These are phyloP conservation scores for Camelina sativa DNA, from an alignment of 345 rosid species.

Conservation along the genomic window DNA sequence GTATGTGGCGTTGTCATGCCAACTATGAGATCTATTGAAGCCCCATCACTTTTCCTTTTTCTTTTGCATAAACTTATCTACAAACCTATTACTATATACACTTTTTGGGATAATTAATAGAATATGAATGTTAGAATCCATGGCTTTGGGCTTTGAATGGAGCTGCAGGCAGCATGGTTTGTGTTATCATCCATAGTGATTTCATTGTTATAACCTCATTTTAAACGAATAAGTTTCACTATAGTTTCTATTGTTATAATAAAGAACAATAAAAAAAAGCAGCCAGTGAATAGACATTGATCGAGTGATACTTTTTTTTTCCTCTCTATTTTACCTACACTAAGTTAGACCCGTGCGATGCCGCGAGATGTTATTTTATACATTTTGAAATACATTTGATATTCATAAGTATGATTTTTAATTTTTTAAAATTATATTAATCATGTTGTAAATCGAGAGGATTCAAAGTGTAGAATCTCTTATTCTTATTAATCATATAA, in stretches of 20 bases:
- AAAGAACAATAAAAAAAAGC: too few relatives aligned
- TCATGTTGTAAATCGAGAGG: too few relatives aligned
- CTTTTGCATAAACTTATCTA: conserved; percentile 5
- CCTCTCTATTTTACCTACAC: too few relatives aligned
- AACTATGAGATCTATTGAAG: conserved; percentile 30
- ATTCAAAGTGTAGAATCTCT: too few relatives aligned
- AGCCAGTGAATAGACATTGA: too few relatives aligned
- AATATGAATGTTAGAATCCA: conserved; percentile 20
- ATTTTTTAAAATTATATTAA: too few relatives aligned
- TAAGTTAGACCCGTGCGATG: too few relatives aligned
- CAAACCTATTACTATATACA: conserved; percentile 1
- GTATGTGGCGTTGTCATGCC: conserved; percentile 45
- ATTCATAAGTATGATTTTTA: too few relatives aligned
- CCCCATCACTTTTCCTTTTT: conserved; percentile 13
- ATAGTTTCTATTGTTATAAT: too few relatives aligned
- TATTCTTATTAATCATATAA: too few relatives aligned
- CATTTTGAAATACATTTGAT: too few relatives aligned
- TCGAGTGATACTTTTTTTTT: not conserved
- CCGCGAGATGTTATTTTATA: too few relatives aligned
- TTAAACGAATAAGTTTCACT: not conserved
- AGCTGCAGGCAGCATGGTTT: not conserved
- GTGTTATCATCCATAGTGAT: not conserved
- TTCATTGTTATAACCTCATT: not conserved
- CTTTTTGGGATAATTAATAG: not conserved
- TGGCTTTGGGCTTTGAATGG: not conserved